A percentile compares a stretch with the other conserved stretches of the same genome.
Conservation (phyloP, 2,329 filamentous ascomycete genomes). For the Polychaeton citri region DNA sequence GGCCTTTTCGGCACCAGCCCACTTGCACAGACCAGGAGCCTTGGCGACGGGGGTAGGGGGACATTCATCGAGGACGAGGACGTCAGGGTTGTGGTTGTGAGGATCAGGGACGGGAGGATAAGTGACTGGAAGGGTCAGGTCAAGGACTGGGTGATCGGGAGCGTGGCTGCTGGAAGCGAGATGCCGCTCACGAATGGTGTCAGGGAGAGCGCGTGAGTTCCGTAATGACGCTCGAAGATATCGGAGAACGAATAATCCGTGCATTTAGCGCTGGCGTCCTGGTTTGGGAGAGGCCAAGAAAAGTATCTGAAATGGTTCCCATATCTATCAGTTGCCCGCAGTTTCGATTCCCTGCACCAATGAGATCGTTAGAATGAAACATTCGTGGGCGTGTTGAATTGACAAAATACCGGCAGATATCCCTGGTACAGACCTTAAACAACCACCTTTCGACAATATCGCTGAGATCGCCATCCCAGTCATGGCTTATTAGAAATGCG, state of each 20-base stretch:
- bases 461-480: too few relatives aligned
- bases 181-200: not conserved
- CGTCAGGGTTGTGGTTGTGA: slow-evolving; percentile 76
- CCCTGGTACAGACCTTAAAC: too few relatives aligned
- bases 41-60: slow-evolving; percentile 37
- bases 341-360: too few relatives aligned
- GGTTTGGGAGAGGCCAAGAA: too few relatives aligned
- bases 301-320: too few relatives aligned
- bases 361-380: too few relatives aligned
- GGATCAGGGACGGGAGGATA: slow-evolving; percentile 71
- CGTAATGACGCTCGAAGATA: not conserved
- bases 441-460: too few relatives aligned
- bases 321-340: too few relatives aligned
- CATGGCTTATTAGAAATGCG: too few relatives aligned
- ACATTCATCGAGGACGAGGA: slow-evolving; percentile 70
- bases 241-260: too few relatives aligned
- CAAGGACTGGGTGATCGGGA: slow-evolving; percentile 50
- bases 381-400: too few relatives aligned
- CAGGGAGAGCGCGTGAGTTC: not conserved
- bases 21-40: slow-evolving; percentile 10
- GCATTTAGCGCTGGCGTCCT: not conserved
- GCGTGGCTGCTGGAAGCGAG: not conserved
- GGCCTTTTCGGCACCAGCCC: slow-evolving; percentile 12
- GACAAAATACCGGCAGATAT: too few relatives aligned
- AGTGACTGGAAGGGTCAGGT: slow-evolving; percentile 94